phyloP scores from a whole-genome alignment of 805 yeast species.

The Grigorovia transvaalensis region DNA sequence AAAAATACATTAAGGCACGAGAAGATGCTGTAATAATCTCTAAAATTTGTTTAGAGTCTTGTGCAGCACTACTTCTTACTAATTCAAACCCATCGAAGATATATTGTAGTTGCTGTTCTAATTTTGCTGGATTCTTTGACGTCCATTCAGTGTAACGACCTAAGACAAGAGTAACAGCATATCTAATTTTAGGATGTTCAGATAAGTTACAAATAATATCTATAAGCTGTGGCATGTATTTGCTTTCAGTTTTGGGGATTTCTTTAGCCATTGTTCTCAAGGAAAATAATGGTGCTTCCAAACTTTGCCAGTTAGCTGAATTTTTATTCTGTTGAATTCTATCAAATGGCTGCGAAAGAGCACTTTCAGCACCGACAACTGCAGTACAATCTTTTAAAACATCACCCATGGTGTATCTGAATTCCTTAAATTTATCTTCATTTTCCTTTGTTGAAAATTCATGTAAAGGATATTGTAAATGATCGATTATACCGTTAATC shows the following conservation, averaged over 20 bases:
- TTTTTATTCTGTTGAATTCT: slow-evolving; percentile 37
- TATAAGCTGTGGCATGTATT: slow-evolving; percentile 57
- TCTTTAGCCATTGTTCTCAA: slow-evolving; percentile 93
- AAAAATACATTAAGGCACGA: slow-evolving; percentile 86
- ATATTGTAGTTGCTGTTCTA: slow-evolving; percentile 76
- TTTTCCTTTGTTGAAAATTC: slow-evolving; percentile 63
- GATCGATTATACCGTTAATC: slow-evolving; percentile 40
- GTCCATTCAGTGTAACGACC: slow-evolving; percentile 99
- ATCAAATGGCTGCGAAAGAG: slow-evolving; percentile 60
- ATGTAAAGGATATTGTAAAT: slow-evolving; percentile 62
- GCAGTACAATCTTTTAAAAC: slow-evolving; percentile 94
- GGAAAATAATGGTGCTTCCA: slow-evolving; percentile 84
- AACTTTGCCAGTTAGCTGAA: slow-evolving; percentile 58
- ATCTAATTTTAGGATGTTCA: slow-evolving; percentile 76
- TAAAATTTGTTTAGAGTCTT: slow-evolving; percentile 17
- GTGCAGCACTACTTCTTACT: slow-evolving; percentile 7
- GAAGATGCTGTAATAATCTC: slow-evolving; percentile 74
- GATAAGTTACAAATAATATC: slow-evolving; percentile 54
- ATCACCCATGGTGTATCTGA: slow-evolving; percentile 95
- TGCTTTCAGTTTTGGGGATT: slow-evolving; percentile 55
- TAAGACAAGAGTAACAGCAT: slow-evolving; percentile 83
- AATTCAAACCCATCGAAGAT: slow-evolving; percentile 62
- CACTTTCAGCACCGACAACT: slow-evolving; percentile 66
- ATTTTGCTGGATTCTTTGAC: slow-evolving; percentile 65
- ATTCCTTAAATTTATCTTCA: slow-evolving; percentile 87